Percentiles rank a stretch among this genome's conserved stretches.
phyloP scores from a whole-genome alignment of 306 rosid species.

The Castanea sativa region DNA sequence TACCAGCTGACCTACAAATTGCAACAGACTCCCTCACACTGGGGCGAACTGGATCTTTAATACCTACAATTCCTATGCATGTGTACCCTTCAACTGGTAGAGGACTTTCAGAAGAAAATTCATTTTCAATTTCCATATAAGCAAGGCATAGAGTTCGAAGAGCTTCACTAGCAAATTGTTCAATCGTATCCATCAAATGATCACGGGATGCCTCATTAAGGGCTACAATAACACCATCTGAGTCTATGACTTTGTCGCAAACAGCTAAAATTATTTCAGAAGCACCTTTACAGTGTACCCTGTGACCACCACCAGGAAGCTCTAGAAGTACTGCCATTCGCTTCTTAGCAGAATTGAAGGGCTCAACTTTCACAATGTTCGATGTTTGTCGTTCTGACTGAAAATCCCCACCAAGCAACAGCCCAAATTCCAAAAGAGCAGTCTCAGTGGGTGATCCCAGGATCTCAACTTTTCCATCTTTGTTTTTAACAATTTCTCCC shows the following conservation, averaged over 20 bases:
- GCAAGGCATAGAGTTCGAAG: conserved; percentile 94
- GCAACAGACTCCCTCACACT: conserved; percentile 94
- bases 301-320: conserved; percentile 67
- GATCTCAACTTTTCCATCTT: conserved; percentile 63
- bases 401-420: conserved; percentile 78
- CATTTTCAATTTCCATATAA: conserved; percentile 61
- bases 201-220: conserved; percentile 53
- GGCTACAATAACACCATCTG: conserved; percentile 58
- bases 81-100: conserved; percentile 68
- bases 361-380: conserved; percentile 80
- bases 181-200: conserved; percentile 57
- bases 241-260: conserved; percentile 64
- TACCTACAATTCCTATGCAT: conserved; percentile 92
- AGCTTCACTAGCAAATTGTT: conserved; percentile 81
- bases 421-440: conserved; percentile 83
- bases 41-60: conserved; percentile 96
- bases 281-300: conserved; percentile 91
- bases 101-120: conserved; percentile 47
- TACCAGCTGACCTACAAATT: conserved; percentile 93
- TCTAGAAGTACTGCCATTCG: conserved; percentile 79
- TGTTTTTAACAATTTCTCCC: conserved; percentile 83
- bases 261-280: conserved; percentile 82
- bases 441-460: conserved; percentile 94
- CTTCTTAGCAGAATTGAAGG: conserved; percentile 88
- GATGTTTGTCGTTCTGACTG: conserved; percentile 47